Conservation (phyloP, 108 stramenopile genomes). For the Nitzschia inconspicua region DNA sequence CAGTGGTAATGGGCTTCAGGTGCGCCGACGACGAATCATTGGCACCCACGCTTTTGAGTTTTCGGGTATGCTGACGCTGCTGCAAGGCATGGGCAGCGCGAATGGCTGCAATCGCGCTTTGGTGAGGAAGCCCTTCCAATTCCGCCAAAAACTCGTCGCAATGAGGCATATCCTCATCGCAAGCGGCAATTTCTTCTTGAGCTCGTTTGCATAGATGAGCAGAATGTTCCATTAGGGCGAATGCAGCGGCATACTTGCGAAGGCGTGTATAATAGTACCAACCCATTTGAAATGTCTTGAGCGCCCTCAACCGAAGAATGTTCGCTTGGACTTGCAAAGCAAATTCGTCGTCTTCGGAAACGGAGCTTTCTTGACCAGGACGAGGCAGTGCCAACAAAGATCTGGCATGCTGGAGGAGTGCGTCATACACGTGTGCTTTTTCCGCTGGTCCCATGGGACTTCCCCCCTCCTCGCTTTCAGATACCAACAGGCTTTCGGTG, state of each 20-base stretch:
- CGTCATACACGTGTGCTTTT: constrained; percentile 73
- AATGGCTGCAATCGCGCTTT: constrained; percentile 21
- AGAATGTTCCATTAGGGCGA: constrained; percentile 62
- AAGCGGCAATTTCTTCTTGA: constrained; percentile 77
- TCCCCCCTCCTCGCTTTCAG: not conserved
- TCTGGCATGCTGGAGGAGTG: constrained; percentile 73
- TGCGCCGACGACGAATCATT: not conserved
- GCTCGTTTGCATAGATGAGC: constrained; percentile 50
- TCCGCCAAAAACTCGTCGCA: constrained; percentile 45
- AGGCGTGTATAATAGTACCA: constrained; percentile 26
- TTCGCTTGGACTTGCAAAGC: constrained; percentile 74
- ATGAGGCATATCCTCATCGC: constrained; percentile 66
- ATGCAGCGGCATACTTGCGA: constrained; percentile 40
- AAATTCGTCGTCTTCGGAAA: constrained; percentile 63
- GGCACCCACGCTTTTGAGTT: not conserved
- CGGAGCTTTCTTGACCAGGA: constrained; percentile 2
- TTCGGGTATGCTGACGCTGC: constrained; percentile 19
- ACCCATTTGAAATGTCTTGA: constrained; percentile 40
- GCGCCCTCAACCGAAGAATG: constrained; percentile 61
- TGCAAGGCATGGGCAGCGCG: constrained; percentile 24
- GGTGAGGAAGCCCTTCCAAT: constrained; percentile 39
- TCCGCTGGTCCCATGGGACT: constrained; percentile 32
- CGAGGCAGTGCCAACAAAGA: constrained; percentile 46
- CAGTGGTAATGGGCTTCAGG: constrained; percentile 11
- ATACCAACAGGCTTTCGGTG: constrained; percentile 6